Evolutionary conservation across 345 rosid species (phyloP), one percentile per base, ranked within the genome.

Genomic region (Melaleuca quinquenervia): DNA sequence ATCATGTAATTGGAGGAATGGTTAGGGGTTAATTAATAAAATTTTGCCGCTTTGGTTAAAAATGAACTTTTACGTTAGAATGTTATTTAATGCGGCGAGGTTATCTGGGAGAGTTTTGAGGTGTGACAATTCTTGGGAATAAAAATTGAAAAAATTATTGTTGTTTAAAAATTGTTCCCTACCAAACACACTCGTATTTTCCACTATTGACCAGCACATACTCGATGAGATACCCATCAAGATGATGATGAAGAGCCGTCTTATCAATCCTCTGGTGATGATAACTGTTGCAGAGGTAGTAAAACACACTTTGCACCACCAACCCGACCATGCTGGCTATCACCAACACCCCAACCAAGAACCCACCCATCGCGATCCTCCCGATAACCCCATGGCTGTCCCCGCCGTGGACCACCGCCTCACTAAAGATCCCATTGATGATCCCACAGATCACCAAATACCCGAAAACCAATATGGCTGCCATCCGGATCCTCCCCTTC

Each of bases 181-280:
- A n/a, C n/a, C n/a, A n/a, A n/a, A n/a, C n/a, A n/a, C n/a, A n/a
- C n/a, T n/a, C n/a, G n/a, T n/a, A n/a, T n/a, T n/a, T n/a, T n/a
- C n/a, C n/a, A n/a, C n/a, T n/a, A n/a, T 95, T 97, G 85, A 97
- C 88, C 52, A 98, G 99, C 88, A 95, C 97, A 44, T 96, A 96
- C 83, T 95, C 98, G 36, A 98, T 98, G 5, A 96, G 97, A 89
- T 95, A 96, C 48, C 98, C 99, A 50, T 97, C 98, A 8, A 96
- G 99, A 87, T 95, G 98, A 83, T 97, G 98, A 50, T 94, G 93
- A 90, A 96, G 92, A 44, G 94, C 97, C 18, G 70, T 88, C 93
- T 96, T 97, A 89, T 97, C 99, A 20, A 97, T 96, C 41, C 90
- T 93, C 87, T 97, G 96, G 84, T 94, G 97, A 82, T 96, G 98